phyloP scores from a whole-genome alignment of 1,139 yeast genomes.

The Blastobotrys persicus region DNA sequence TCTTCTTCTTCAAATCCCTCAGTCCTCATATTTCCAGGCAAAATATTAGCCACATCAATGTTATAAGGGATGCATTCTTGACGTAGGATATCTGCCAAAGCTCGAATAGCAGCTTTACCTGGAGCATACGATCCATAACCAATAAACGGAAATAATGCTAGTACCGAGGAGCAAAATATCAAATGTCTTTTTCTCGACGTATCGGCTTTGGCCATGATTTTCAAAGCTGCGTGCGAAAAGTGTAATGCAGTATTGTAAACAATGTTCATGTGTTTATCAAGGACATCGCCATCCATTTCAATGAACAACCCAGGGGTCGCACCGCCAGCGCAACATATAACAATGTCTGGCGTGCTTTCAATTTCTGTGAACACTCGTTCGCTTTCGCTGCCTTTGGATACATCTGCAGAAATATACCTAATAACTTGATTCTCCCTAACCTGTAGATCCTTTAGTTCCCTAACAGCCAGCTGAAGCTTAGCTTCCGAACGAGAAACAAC shows the following conservation, averaged over 20 bases:
- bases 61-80: conserved; percentile 76
- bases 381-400: conserved; percentile 55
- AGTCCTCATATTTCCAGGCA: conserved; percentile 86
- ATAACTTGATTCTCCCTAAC: conserved; percentile 38
- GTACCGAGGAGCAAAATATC: conserved; percentile 74
- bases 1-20: conserved; percentile 87
- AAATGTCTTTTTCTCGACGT: conserved; percentile 49
- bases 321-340: conserved; percentile 86
- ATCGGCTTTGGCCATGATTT: conserved; percentile 40
- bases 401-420: conserved; percentile 61
- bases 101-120: conserved; percentile 73
- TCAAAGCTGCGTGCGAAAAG: conserved; percentile 58
- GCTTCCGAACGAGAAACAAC: conserved; percentile 72
- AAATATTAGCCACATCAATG: conserved; percentile 53
- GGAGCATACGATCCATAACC: conserved; percentile 95
- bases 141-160: conserved; percentile 80
- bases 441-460: conserved; percentile 40
- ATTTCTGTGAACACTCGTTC: conserved; percentile 41
- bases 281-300: conserved; percentile 59
- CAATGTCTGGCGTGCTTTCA: conserved; percentile 56
- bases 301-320: conserved; percentile 75
- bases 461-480: conserved; percentile 52
- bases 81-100: conserved; percentile 71
- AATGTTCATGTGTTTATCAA: conserved; percentile 58
- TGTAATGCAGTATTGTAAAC: conserved; percentile 76